Conservation (phyloP, 2,329 filamentous ascomycete genomes). For the Xylariaceae sp. region DNA sequence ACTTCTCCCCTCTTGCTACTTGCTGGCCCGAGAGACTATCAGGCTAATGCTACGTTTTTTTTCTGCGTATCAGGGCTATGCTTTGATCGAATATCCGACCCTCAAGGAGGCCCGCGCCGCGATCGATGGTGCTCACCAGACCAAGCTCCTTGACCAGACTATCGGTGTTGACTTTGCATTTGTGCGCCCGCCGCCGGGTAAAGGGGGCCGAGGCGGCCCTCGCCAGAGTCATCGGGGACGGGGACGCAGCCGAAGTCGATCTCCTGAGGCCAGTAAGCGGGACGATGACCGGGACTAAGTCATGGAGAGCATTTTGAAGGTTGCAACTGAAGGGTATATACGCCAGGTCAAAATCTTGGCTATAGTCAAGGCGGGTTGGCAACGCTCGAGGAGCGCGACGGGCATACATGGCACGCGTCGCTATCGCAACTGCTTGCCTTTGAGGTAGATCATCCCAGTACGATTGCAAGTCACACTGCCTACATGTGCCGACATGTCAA, state of each 20-base stretch:
- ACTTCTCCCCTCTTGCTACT: not conserved
- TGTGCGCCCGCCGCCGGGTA: conserved; percentile 69
- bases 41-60: not conserved
- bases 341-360: too few relatives aligned
- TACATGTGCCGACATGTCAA: conserved; percentile 29
- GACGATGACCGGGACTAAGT: conserved; percentile 10
- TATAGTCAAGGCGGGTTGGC: too few relatives aligned
- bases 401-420: not conserved
- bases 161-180: conserved; percentile 81
- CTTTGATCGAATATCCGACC: conserved; percentile 78
- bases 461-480: not conserved
- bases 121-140: conserved; percentile 72
- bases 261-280: conserved; percentile 33
- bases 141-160: conserved; percentile 77
- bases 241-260: conserved; percentile 45
- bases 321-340: too few relatives aligned
- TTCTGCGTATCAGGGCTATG: conserved; percentile 74
- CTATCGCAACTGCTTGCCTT: too few relatives aligned
- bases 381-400: too few relatives aligned
- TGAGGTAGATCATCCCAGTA: too few relatives aligned
- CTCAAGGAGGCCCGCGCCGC: conserved; percentile 75
- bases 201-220: conserved; percentile 45
- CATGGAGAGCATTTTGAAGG: too few relatives aligned
- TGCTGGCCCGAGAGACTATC: too few relatives aligned
- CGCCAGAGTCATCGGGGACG: conserved; percentile 34